Percentiles rank a stretch among this genome's conserved stretches.
phyloP scores from a whole-genome alignment of 2,329 filamentous ascomycete genomes.

The Microdochium trichocladiopsis region DNA sequence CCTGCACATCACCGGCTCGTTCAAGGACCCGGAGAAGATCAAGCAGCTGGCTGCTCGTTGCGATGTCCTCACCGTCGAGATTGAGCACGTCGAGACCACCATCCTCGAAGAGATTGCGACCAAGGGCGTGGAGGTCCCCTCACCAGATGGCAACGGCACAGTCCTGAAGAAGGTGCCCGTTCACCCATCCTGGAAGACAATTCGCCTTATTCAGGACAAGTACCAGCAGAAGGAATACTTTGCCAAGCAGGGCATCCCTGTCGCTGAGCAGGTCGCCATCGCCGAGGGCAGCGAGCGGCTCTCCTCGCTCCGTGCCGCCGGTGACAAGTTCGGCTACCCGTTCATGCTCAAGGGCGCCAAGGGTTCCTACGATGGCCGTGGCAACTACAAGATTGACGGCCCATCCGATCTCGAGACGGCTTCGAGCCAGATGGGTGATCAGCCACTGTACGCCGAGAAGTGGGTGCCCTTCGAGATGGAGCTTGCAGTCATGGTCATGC shows the following conservation, averaged over 20 bases:
- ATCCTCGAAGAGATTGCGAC: slow-evolving; percentile 77
- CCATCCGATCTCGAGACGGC: slow-evolving; percentile 51
- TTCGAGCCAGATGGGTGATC: slow-evolving; percentile 58
- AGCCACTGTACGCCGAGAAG: slow-evolving; percentile 81
- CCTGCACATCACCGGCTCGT: slow-evolving; percentile 76
- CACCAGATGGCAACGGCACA: slow-evolving; percentile 27
- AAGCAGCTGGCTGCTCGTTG: slow-evolving; percentile 68
- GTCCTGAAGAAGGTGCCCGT: slow-evolving; percentile 47
- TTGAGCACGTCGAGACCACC: slow-evolving; percentile 90
- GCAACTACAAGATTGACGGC: slow-evolving; percentile 47
- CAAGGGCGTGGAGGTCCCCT: slow-evolving; percentile 47
- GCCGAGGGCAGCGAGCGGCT: slow-evolving; percentile 45
- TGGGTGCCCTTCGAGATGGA: slow-evolving; percentile 83
- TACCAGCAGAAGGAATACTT: slow-evolving; percentile 83
- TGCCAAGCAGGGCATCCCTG: slow-evolving; percentile 57
- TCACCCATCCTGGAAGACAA: slow-evolving; percentile 79
- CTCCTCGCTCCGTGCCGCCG: slow-evolving; percentile 56
- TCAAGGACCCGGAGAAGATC: slow-evolving; percentile 76
- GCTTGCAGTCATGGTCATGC: slow-evolving; percentile 89
- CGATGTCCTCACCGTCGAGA: slow-evolving; percentile 86
- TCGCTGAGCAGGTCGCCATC: slow-evolving; percentile 64
- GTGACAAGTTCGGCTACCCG: slow-evolving; percentile 64
- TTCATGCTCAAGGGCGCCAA: slow-evolving; percentile 90
- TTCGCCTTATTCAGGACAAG: slow-evolving; percentile 90
- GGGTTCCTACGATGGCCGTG: slow-evolving; percentile 86